Base-by-base conservation (phyloP, 805 yeast genomes). In the Ogataea wickerhamii region DNA sequence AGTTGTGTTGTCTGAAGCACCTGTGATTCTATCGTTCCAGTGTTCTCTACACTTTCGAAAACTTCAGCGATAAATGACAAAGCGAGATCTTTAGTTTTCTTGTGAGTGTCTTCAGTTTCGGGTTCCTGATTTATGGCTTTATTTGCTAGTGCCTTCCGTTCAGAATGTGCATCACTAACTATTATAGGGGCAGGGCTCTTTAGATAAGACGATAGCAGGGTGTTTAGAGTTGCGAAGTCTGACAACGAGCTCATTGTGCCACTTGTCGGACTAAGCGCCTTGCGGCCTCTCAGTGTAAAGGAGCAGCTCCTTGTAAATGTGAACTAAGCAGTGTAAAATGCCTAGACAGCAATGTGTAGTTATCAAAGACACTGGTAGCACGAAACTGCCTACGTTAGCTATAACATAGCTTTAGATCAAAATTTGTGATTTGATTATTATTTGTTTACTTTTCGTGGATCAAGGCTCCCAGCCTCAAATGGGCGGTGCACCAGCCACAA, bases 81-180 rank as follows among this genome's bases (percentile, higher is more conserved):
- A 14, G 48, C 48, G 18, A 39, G 37, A 12, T 38, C 43, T 21
- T 25, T 30, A 7, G 49, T 36, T 14, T 26, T 26, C 25, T 8
- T 8, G 25, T 8, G 11, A 12, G 25, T 22, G 8, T 8, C 11
- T n/a, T n/a, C n/a, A 12, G 25, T 8, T 12, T 8, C 8, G 11
- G 25, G 29, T 14, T 33, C 32, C 8, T 36, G 18, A 26, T 44
- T 44, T 5, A 36, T 34, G 14, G 38, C 41, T 28, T 36, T 40
- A 12, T 29, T 18, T 21, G 39, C 35, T 10, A 44, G 38, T 7
- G 40, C 45, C 10, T 29, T 10, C 10, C 48, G 36, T 6, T n/a
- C 29, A 16, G 19, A 21, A 4, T 14, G 23, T 4, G 18, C 19
- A 11, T n/a, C 34, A 30, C 28, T 24, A n/a, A 20, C 10, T 5